Base-by-base conservation (phyloP, 352 stramenopile genomes). In the Globisporangium irregulare region DNA sequence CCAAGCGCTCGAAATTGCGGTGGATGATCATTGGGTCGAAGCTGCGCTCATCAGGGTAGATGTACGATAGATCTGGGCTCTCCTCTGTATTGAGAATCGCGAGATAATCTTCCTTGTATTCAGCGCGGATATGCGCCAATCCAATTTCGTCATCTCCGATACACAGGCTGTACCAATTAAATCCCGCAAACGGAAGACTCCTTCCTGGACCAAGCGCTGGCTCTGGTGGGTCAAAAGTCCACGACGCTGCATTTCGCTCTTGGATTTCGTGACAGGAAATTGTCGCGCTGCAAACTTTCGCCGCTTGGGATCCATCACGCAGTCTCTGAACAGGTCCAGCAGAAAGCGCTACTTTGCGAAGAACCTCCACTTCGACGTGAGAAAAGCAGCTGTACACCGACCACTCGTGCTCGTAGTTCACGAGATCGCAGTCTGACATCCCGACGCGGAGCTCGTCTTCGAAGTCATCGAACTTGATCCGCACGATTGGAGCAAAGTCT, bases 1-100 rank as follows among this genome's bases (percentile, higher is more conserved):
- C 75, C 22, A 81, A 43, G 9, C 75, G 72, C 63, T 81, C 75
- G 46, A 81, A 73, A 57, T 81, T 79, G 15, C 73, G 69, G 15
- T 77, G 74, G 12, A 81, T 69, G 18, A 77, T 71, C 6, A 69
- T 55, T 18, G 70, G 64, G n/a, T 79, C 74, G 36, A 81, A 81
- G 25, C 57, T 64, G 18, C 64, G 38, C 61, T 81, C 75, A 20
- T 81, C 75, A 7, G 61, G 64, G 1, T 71, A 50, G 1, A 79
- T 46, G 53, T 73, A 75, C 10, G 61, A 56, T n/a, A 70, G 18
- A 59, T 81, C 75, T 12, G 61, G 15, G 25, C 66, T 70, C 24
- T 75, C 61, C 10, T 72, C 48, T 0, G 59, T n/a, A 32, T 58
- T 27, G 1, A 79, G 7, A 14, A 81, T 69, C n/a, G 41, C 63